Percentiles rank a stretch among this genome's conserved stretches.
Evolutionary conservation across 257 asterid genomes (phyloP).

Genomic region (Solanum bukasovii): DNA sequence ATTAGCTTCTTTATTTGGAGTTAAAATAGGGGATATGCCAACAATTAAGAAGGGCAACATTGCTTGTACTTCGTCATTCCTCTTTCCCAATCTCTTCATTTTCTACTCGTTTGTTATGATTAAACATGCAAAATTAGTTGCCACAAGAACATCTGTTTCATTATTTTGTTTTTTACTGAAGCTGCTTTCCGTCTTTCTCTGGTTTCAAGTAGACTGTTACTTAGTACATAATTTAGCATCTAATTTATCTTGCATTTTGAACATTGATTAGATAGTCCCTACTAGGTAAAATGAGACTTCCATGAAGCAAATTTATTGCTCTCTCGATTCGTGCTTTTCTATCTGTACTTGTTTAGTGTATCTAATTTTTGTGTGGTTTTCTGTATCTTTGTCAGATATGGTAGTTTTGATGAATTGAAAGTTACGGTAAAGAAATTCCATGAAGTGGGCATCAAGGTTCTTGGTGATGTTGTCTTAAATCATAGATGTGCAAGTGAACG

Average conservation of each 20-base stretch:
- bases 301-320: not conserved
- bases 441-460: constrained; percentile 61
- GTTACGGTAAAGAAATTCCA: constrained; percentile 58
- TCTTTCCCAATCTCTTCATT: not conserved
- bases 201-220: not conserved
- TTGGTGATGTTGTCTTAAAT: constrained; percentile 91
- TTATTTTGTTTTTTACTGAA: not conserved
- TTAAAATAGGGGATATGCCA: not conserved
- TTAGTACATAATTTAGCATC: not conserved
- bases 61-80: not conserved
- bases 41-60: not conserved
- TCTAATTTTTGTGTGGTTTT: not conserved
- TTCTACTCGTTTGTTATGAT: not conserved
- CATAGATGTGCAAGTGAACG: constrained; percentile 75
- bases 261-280: not conserved
- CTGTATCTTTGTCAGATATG: constrained; percentile 47
- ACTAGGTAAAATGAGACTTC: not conserved
- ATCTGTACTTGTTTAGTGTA: not conserved
- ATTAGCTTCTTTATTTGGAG: not conserved
- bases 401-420: constrained; percentile 69
- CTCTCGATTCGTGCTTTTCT: not conserved
- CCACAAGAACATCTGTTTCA: not conserved
- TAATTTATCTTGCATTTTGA: not conserved
- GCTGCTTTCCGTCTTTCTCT: not conserved
- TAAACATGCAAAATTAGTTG: not conserved